Conservation (phyloP, 1,284 basidiomycete species). For the Heliocybe sulcata region DNA sequence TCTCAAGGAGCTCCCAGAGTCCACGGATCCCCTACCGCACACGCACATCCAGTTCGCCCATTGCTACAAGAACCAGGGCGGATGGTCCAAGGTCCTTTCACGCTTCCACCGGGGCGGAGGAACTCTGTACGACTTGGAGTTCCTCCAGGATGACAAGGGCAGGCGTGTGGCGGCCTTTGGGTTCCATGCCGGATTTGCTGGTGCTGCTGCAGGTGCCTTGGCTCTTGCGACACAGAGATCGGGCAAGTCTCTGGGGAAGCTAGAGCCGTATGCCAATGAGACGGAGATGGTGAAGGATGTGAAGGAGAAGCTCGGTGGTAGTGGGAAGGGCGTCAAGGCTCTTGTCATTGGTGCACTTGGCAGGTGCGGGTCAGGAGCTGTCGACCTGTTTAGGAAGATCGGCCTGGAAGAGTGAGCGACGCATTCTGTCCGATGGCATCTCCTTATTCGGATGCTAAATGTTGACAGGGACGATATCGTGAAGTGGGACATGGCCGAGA, state of each 20-base stretch:
- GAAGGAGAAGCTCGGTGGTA: conserved; percentile 60
- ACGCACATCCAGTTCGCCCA: conserved; percentile 99
- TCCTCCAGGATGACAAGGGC: conserved; percentile 81
- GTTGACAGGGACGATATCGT: conserved; percentile 77
- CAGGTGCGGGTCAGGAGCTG: conserved; percentile 93
- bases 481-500: conserved; percentile 98
- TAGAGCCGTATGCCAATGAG: conserved; percentile 83
- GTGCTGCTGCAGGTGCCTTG: conserved; percentile 89
- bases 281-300: conserved; percentile 74
- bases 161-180: conserved; percentile 98
- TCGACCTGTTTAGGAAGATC: conserved; percentile 92
- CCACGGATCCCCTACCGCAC: conserved; percentile 77
- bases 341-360: conserved; percentile 97
- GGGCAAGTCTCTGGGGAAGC: conserved; percentile 53
- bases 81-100: conserved; percentile 85
- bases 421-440: background rate
- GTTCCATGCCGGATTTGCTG: conserved; percentile 97
- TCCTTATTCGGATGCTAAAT: background rate
- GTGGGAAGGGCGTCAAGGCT: conserved; percentile 74
- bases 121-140: conserved; percentile 95
- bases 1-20: conserved; percentile 90
- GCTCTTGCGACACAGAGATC: conserved; percentile 71
- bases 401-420: conserved; percentile 78
- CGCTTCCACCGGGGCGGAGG: conserved; percentile 88
- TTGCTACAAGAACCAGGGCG: conserved; percentile 96